Evolutionary conservation across 202 grass and related monocot species (phyloP), one percentile per base, ranked within the genome.

Genomic region (Schoenoplectus tabernaemontani): DNA sequence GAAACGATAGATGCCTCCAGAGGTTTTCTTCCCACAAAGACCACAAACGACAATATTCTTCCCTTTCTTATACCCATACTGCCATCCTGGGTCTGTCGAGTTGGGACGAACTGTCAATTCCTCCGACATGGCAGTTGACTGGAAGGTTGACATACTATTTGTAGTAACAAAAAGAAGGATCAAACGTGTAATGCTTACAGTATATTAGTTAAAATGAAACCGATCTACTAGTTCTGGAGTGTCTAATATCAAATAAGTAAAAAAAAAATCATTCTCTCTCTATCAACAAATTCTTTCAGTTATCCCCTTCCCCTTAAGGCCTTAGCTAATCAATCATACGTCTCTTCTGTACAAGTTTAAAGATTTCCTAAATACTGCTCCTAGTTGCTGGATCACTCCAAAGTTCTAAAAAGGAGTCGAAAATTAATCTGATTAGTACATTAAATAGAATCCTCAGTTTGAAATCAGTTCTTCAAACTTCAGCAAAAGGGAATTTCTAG

Each of bases 1-100:
- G 37, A 80, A 64, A 41, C 77, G 77, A 11, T 1, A 64, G 24
- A 80, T 28, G 41, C 77, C 77, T 46, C 77, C 77, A 19, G 7
- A 34, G 38, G 24, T 64, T 47, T 30, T 28, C 60, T 64, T 80
- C 57, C 77, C 77, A 33, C 77, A 80, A 8, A 80, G 17, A 10
- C 42, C 39, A 51, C 77, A 80, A 50, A 80, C 26, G 17, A 80
- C n/a, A 9, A 3, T 64, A 9, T 51, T 44, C 0, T 22, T 13
- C 16, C 23, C 43, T 28, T 8, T 78, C 39, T 64, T 80, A 19
- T 64, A 28, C 39, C 38, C 77, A 10, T 80, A 80, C 8, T 34
- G 39, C 77, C 39, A 64, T 24, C 77, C 58, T 2, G 37, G 77
- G 26, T 80, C 77, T 12, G 59, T 44, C 7, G 41, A 64, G 59